Conservation (phyloP, 1,284 basidiomycete species). For the Trichosporon sp. region DNA sequence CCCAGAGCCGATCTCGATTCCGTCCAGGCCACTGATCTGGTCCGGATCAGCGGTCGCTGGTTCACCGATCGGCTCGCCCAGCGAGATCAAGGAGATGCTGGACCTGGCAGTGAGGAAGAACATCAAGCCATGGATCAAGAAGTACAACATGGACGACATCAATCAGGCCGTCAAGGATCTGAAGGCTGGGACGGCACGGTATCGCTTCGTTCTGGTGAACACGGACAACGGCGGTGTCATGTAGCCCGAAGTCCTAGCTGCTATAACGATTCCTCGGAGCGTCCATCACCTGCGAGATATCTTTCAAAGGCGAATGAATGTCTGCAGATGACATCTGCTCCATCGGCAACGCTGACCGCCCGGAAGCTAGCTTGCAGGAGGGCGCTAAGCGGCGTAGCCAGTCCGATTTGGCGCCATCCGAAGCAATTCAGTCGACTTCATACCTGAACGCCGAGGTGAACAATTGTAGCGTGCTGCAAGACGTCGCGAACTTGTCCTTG, state of each 20-base stretch:
- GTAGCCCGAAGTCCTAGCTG: constrained; percentile 11
- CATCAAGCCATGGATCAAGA: constrained; percentile 32
- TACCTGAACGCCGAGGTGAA: neutral
- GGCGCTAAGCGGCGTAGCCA: neutral
- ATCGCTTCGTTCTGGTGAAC: constrained; percentile 49
- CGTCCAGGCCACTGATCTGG: constrained; percentile 31
- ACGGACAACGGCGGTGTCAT: constrained; percentile 31
- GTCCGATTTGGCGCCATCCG: neutral
- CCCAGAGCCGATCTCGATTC: constrained; percentile 29
- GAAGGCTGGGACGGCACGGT: constrained; percentile 45
- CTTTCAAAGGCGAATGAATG: too few relatives aligned
- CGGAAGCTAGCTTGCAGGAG: too few relatives aligned
- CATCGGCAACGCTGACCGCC: too few relatives aligned
- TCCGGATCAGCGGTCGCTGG: constrained; percentile 18
- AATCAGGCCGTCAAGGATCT: constrained; percentile 48
- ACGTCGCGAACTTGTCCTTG: too few relatives aligned
- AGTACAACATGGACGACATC: constrained; percentile 46
- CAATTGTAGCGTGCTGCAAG: neutral
- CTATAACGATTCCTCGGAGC: too few relatives aligned
- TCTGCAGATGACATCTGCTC: too few relatives aligned
- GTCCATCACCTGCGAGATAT: too few relatives aligned
- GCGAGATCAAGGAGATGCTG: constrained; percentile 43
- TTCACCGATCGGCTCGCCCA: constrained; percentile 43
- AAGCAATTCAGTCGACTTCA: neutral
- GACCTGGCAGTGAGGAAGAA: constrained; percentile 36